A percentile compares a stretch with the other conserved stretches of the same genome.
phyloP scores from a whole-genome alignment of 768 basidiomycete genomes.

The Lactarius deliciosus region DNA sequence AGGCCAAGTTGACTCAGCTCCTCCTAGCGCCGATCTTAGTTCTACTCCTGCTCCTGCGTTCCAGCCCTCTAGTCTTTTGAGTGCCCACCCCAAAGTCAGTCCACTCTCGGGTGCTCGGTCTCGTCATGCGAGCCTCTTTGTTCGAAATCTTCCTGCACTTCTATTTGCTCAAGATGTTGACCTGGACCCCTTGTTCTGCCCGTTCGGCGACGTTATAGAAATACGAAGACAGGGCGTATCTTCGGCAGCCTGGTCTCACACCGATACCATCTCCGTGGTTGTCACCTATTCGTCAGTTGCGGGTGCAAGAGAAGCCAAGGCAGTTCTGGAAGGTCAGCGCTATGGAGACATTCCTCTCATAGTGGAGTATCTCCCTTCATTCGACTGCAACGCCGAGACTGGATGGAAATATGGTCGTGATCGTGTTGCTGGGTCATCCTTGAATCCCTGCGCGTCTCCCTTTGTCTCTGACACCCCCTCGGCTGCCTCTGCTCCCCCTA shows the following conservation, averaged over 20 bases:
- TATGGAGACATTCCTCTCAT: conserved; percentile 52
- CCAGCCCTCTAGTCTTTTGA: conserved; percentile 29
- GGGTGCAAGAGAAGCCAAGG: conserved; percentile 65
- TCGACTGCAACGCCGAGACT: conserved; percentile 7
- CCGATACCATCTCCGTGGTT: conserved; percentile 51
- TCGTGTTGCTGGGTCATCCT: conserved; percentile 32
- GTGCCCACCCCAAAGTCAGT: conserved; percentile 6
- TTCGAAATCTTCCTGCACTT: conserved; percentile 62
- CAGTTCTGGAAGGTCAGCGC: conserved; percentile 57
- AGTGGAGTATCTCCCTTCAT: conserved; percentile 38
- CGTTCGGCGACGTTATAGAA: conserved; percentile 67
- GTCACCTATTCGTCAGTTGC: conserved; percentile 60
- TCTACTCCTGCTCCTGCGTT: conserved; percentile 32
- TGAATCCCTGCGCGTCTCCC: conserved; percentile 38
- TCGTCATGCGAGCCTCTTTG: conserved; percentile 44
- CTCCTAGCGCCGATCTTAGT: conserved; percentile 34
- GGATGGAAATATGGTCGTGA: conserved; percentile 22
- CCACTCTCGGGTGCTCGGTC: conserved; percentile 13
- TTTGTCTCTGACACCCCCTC: conserved; percentile 30
- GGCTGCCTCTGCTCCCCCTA: conserved; percentile 27
- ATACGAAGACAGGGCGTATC: conserved; percentile 48
- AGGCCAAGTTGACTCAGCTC: conserved; percentile 40
- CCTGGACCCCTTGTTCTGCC: conserved; percentile 69
- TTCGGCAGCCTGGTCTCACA: conserved; percentile 35
- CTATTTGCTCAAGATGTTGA: conserved; percentile 68